Evolutionary conservation across 495 filamentous ascomycete genomes (phyloP).

Genomic region (Amniculicola lignicola): DNA sequence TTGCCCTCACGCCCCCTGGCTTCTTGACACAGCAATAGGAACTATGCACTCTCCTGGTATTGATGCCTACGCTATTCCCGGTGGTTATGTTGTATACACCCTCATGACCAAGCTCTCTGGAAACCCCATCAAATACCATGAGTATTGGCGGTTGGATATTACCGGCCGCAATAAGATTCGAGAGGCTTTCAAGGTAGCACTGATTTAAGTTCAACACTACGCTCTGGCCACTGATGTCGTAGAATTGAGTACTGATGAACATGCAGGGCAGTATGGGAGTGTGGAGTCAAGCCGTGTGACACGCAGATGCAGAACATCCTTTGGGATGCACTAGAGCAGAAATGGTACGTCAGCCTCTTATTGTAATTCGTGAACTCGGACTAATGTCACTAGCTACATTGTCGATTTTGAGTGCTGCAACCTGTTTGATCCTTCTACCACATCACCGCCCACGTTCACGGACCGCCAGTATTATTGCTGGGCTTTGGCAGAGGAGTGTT

Average conservation of each 20-base stretch:
- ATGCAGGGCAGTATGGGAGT: neutral
- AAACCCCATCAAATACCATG: neutral
- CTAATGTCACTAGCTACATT: slow-evolving; percentile 5
- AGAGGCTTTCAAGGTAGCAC: slow-evolving; percentile 3
- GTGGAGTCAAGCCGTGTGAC: neutral
- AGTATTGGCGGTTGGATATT: neutral
- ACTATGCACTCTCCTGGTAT: neutral
- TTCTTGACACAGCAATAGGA: neutral
- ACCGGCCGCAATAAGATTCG: neutral
- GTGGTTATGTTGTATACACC: neutral
- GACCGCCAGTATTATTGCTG: no score
- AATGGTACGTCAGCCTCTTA: neutral
- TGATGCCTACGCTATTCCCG: neutral
- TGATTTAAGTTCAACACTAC: neutral
- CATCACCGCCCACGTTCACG: no score
- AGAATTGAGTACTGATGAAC: neutral
- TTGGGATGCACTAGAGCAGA: neutral
- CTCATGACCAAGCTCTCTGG: slow-evolving; percentile 15
- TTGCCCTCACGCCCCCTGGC: neutral
- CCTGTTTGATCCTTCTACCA: no score
- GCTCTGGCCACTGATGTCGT: neutral
- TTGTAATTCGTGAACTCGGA: neutral
- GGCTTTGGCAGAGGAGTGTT: no score
- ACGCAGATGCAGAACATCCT: neutral
- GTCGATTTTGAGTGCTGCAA: slow-evolving; percentile 14